Conservation (phyloP, 2,329 filamentous ascomycete genomes). For the Fusarium armeniacum region DNA sequence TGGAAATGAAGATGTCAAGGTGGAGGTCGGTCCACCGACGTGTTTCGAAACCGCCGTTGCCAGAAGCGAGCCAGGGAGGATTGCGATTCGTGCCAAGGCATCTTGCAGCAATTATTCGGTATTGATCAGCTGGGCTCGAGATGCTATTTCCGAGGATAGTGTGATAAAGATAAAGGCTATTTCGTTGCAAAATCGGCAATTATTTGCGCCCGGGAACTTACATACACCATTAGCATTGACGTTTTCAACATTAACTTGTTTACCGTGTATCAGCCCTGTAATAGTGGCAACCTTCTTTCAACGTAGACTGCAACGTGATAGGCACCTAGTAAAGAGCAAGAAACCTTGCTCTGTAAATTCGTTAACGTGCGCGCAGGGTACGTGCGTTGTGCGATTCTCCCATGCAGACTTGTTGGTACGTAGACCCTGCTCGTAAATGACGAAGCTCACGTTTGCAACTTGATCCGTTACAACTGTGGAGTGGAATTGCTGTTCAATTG, state of each 20-base stretch:
- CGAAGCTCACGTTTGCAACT: slow-evolving; percentile 38
- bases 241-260: slow-evolving; percentile 7
- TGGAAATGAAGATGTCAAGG: slow-evolving; percentile 33
- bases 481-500: slow-evolving; percentile 38
- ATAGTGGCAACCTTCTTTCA: slow-evolving; percentile 27
- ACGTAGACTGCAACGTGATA: slow-evolving; percentile 7
- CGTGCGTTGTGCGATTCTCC: slow-evolving; percentile 10
- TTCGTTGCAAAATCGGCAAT: slow-evolving; percentile 12
- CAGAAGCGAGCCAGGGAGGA: slow-evolving; percentile 34
- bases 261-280: slow-evolving; percentile 35
- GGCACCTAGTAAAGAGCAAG: background rate
- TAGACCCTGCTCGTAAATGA: slow-evolving; percentile 32
- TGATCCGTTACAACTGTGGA: slow-evolving; percentile 44
- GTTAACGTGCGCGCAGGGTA: slow-evolving; percentile 17
- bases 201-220: slow-evolving; percentile 14
- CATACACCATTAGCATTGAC: slow-evolving; percentile 10
- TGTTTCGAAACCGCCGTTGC: slow-evolving; percentile 49
- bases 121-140: slow-evolving; percentile 13
- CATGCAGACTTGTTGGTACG: slow-evolving; percentile 17
- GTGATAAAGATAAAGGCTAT: slow-evolving; percentile 3
- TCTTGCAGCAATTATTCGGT: background rate
- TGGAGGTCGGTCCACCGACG: slow-evolving; percentile 42
- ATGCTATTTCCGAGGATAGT: slow-evolving; percentile 20
- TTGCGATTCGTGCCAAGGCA: slow-evolving; percentile 19
- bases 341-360: slow-evolving; percentile 9